Evolutionary conservation across 495 filamentous ascomycete genomes (phyloP).

Genomic region (Durotheca rogersii): DNA sequence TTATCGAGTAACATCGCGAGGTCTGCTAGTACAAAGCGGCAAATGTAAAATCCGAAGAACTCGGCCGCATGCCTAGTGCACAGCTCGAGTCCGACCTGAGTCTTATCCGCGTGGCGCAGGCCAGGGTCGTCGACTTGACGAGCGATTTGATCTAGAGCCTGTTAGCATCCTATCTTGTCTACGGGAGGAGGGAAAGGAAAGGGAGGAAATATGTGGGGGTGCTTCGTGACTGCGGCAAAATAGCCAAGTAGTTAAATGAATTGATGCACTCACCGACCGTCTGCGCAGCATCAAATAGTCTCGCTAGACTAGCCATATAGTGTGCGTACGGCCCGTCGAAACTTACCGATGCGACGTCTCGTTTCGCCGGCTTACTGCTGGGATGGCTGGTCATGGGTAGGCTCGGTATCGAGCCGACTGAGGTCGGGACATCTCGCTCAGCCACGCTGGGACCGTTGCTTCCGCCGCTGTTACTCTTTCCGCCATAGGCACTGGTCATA

Average conservation of each 20-base stretch:
- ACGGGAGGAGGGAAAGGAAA: neutral
- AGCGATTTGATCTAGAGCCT: constrained; percentile 80
- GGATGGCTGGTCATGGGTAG: constrained; percentile 79
- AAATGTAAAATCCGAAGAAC: constrained; percentile 96
- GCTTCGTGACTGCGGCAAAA: neutral
- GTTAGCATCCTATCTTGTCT: neutral
- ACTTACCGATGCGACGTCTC: constrained; percentile 65
- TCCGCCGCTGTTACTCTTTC: constrained; percentile 39
- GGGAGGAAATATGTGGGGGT: neutral
- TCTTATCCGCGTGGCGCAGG: constrained; percentile 73
- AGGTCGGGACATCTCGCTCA: constrained; percentile 28
- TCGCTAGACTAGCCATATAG: constrained; percentile 89
- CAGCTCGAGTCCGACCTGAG: constrained; percentile 90
- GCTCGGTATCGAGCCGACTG: constrained; percentile 56
- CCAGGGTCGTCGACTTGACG: constrained; percentile 94
- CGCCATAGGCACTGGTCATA: constrained; percentile 48
- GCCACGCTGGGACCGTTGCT: constrained; percentile 34
- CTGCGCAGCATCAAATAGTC: constrained; percentile 92
- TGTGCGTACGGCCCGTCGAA: constrained; percentile 82
- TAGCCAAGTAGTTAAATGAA: constrained; percentile 1
- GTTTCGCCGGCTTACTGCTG: constrained; percentile 59
- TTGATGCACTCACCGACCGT: constrained; percentile 70
- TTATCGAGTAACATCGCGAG: constrained; percentile 88
- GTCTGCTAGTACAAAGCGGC: constrained; percentile 87
- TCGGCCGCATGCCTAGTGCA: constrained; percentile 92